Base-by-base conservation (phyloP, 192 early-diverging fungal genomes). In the Linnemannia hyalina region DNA sequence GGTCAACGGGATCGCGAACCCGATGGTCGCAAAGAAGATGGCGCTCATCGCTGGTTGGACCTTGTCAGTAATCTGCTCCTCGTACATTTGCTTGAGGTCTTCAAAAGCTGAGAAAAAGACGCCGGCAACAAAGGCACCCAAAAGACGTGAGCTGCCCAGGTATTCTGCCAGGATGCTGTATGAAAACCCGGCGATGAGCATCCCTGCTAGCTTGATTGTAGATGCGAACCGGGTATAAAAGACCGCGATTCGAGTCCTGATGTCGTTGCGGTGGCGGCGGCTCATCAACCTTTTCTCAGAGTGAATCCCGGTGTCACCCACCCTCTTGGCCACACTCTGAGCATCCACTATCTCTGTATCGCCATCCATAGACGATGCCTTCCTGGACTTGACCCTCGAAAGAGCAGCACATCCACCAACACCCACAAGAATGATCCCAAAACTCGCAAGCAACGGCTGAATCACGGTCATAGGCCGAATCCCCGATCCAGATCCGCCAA, bases 91-190 rank as follows among this genome's bases (percentile, higher is more conserved):
- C 15, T 42, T 46, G 4, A 69, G 57, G 3, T 80, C 54, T 4
- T 46, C 22, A 74, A 81, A 76, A 22, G 75, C n/a, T 6, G 85
- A 81, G 38, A 81, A 82, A 20, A 79, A 87, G 18, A 87, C 76
- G 0, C 85, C 85, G 29, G 85, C 76, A 9, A 87, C 77, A 68
- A 87, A 87, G 22, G 85, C 85, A 4, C 85, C 85, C 63, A 87
- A 32, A 22, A 87, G 76, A 26, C 80, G 80, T 16, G 85, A 82
- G 72, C 85, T 87, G 52, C 85, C 85, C 26, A 82, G 42, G 47
- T 87, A 87, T 36, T 87, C 85, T 10, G 80, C 78, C 41, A 87
- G n/a, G 18, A 87, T 82, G 70, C 85, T 82, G 76, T 79, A 87
- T 32, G 73, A 80, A 0, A 81, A 7, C 1, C 85, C 80, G 15